These are phyloP conservation scores for Discostella pseudostelligera DNA, from an alignment of 108 stramenopile species.

Conservation along the genomic window DNA sequence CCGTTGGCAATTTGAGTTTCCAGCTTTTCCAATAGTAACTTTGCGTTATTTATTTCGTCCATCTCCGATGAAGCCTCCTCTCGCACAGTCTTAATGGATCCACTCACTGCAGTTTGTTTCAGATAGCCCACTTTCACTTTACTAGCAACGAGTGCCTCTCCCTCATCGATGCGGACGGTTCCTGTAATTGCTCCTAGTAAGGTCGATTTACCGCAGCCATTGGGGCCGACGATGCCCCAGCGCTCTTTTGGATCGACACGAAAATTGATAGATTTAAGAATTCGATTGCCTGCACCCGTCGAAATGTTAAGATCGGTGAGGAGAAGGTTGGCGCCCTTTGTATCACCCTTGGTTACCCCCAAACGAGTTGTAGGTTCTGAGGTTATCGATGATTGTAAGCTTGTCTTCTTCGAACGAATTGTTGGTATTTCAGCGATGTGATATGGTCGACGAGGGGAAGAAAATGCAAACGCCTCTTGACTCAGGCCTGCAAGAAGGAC, in stretches of 20 bases:
- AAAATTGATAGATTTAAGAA: slow-evolving; percentile 66
- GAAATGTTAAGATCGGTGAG: slow-evolving; percentile 67
- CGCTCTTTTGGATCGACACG: slow-evolving; percentile 73
- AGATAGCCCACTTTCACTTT: slow-evolving; percentile 78
- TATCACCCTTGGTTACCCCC: slow-evolving; percentile 59
- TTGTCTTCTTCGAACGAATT: not conserved
- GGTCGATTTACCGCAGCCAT: slow-evolving; percentile 28
- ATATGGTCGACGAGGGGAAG: not conserved
- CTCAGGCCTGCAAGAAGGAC: not conserved
- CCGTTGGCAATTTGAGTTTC: slow-evolving; percentile 48
- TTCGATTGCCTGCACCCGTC: slow-evolving; percentile 52
- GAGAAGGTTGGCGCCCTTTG: slow-evolving; percentile 73
- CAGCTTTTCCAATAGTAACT: slow-evolving; percentile 39
- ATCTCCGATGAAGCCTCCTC: slow-evolving; percentile 91
- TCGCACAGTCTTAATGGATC: slow-evolving; percentile 78
- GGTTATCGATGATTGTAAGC: slow-evolving; percentile 7
- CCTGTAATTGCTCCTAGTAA: slow-evolving; percentile 68
- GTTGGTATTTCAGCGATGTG: not conserved
- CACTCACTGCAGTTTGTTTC: slow-evolving; percentile 84
- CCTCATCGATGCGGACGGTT: slow-evolving; percentile 59
- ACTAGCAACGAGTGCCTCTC: slow-evolving; percentile 52
- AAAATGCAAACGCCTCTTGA: not conserved
- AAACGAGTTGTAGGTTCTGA: slow-evolving; percentile 8
- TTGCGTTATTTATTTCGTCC: slow-evolving; percentile 64
- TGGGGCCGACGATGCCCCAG: slow-evolving; percentile 72